Evolutionary conservation across 176 grass and related monocot species (phyloP), one percentile per base, ranked within the genome.

Genomic region (Avena eriantha): DNA sequence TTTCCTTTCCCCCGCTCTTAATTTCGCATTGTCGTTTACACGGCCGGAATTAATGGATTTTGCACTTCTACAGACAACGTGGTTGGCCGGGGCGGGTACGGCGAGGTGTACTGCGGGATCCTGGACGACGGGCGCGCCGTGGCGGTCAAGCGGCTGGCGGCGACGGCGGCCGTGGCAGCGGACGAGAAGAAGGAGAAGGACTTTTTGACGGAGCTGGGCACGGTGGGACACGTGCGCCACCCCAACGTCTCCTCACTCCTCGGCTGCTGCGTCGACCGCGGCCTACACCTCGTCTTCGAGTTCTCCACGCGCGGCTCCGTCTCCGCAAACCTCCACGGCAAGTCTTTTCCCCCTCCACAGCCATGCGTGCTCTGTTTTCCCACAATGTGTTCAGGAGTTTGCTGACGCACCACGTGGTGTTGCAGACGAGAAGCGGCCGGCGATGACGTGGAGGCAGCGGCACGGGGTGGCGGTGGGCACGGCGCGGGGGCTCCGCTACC

Each of bases 121-220:
- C 82, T 98, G 3, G 81, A 75, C 48, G 89, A 89, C n/a, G 90
- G 96, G 3, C 84, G 83, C 61, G 84, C 88, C 67, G 88, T 98
- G 0, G 96, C 96, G 0, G 93, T 98, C 43, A 95, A 98, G 89
- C 90, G 89, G 74, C 71, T 98, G 75, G 78, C 78, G 10, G 81
- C 76, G 54, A 80, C 88, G 13, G 81, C 84, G 36, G 87, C 93
- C 3, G 91, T 87, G 16, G 81, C 84, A 31, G 87, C 93, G 8
- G 92, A 94, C 71, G 96, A 89, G 88, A 93, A 98, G 78, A 95
- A 93, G 60, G 93, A 95, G 86, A 98, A 91, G 83, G 96, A 96
- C 76, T 98, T 98, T 12, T 2, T 98, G n/a, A 89, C 93, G 78
- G 93, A 98, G 92, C 88, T 98, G 7, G 96, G 96, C 18, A 95